phyloP scores from a whole-genome alignment of 805 yeast genomes.

The Kuraishia molischiana region DNA sequence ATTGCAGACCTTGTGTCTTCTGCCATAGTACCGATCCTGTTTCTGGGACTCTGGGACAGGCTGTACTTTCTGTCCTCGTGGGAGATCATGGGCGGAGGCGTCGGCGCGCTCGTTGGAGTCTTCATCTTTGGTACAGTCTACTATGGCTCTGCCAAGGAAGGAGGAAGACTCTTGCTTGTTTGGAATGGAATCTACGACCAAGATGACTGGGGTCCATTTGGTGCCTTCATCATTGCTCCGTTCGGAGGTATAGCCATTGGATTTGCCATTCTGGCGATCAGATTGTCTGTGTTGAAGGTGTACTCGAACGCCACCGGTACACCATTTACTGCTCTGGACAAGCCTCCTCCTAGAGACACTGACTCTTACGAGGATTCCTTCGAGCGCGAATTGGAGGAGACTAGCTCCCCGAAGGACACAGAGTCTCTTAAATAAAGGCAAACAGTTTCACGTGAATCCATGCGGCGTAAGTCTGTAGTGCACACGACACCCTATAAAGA shows the following conservation, averaged over 20 bases:
- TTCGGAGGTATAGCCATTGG: constrained; percentile 64
- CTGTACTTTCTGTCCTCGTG: constrained; percentile 68
- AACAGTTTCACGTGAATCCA: no score
- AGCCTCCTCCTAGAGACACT: constrained; percentile 10
- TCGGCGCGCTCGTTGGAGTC: constrained; percentile 73
- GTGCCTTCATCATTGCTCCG: constrained; percentile 90
- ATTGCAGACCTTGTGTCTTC: constrained; percentile 88
- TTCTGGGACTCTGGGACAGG: constrained; percentile 62
- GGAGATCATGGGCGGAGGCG: constrained; percentile 76
- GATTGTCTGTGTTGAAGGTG: constrained; percentile 27
- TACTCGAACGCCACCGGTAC: constrained; percentile 24
- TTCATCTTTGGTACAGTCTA: constrained; percentile 80
- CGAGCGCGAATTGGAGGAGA: not conserved
- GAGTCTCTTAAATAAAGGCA: not conserved
- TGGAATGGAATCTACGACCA: constrained; percentile 71
- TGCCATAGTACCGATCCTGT: constrained; percentile 74
- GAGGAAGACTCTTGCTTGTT: constrained; percentile 65
- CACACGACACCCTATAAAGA: no score
- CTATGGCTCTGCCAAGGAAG: constrained; percentile 61
- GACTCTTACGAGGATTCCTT: not conserved
- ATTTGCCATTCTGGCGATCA: constrained; percentile 34
- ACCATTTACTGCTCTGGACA: constrained; percentile 36
- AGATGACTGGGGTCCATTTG: constrained; percentile 89
- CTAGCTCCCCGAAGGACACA: not conserved
- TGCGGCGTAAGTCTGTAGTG: no score